Percentiles rank a stretch among this genome's conserved stretches.
Evolutionary conservation across 345 rosid genomes (phyloP).

Genomic region (Eucalyptus cladocalyx): DNA sequence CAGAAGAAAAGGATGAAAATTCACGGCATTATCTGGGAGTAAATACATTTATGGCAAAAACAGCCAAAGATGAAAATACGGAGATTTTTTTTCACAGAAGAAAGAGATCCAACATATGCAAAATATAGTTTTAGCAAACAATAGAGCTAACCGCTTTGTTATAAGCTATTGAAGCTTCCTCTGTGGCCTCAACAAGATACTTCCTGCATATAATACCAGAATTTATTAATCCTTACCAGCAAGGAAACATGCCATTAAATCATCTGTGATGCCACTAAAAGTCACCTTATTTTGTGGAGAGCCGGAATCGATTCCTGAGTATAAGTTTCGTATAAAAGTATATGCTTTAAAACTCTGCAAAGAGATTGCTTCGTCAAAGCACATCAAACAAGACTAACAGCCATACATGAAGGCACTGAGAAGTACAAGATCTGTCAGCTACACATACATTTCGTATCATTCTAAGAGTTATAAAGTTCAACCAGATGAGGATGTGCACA

Average conservation of each 20-base stretch:
- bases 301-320: constrained; percentile 90
- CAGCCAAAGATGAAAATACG: background rate
- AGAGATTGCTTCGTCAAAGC: background rate
- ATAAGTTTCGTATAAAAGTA: constrained; percentile 78
- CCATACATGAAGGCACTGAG: background rate
- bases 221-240: background rate
- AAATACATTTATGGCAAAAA: background rate
- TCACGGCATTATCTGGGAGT: background rate
- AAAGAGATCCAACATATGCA: background rate
- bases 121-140: background rate
- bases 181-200: constrained; percentile 85
- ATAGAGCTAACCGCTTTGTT: constrained; percentile 77
- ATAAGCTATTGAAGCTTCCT: constrained; percentile 90
- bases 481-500: background rate
- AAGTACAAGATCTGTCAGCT: background rate
- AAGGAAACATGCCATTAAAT: background rate
- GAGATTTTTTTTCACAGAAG: background rate
- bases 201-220: constrained; percentile 35
- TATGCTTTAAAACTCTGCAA: constrained; percentile 75
- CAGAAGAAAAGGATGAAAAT: background rate
- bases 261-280: background rate
- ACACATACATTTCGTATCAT: background rate
- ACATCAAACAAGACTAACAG: background rate
- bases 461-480: background rate
- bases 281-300: constrained; percentile 78